These are phyloP conservation scores for Aureobasidium sp. DNA, from an alignment of 2,329 filamentous ascomycete species.

Conservation along the genomic window DNA sequence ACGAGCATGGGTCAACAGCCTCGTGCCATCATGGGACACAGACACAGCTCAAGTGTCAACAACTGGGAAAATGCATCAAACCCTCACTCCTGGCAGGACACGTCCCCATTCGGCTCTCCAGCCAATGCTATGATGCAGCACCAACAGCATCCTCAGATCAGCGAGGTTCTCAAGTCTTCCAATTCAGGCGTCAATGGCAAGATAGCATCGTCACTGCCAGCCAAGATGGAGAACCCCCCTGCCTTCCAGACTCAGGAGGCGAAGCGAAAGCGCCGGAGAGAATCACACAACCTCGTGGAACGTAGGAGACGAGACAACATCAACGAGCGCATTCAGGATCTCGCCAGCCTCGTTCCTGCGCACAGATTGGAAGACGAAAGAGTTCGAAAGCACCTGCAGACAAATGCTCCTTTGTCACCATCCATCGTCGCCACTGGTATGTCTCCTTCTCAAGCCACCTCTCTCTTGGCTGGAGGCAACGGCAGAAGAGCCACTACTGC, in stretches of 20 bases:
- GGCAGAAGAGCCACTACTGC: slow-evolving; percentile 64
- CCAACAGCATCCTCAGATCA: slow-evolving; percentile 69
- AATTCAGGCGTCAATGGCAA: slow-evolving; percentile 48
- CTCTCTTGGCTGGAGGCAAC: slow-evolving; percentile 75
- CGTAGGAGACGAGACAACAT: slow-evolving; percentile 93
- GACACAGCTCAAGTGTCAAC: slow-evolving; percentile 70
- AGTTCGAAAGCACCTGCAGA: slow-evolving; percentile 88
- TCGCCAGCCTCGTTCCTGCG: slow-evolving; percentile 84
- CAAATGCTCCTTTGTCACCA: slow-evolving; percentile 82
- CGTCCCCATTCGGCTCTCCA: slow-evolving; percentile 84
- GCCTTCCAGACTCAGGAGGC: slow-evolving; percentile 76
- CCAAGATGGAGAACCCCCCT: slow-evolving; percentile 47
- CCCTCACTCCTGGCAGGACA: slow-evolving; percentile 69
- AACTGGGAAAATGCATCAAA: slow-evolving; percentile 81
- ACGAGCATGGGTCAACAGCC: slow-evolving; percentile 30
- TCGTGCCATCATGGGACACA: slow-evolving; percentile 23
- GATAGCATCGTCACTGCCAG: slow-evolving; percentile 61
- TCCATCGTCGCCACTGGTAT: slow-evolving; percentile 64
- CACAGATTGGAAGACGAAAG: slow-evolving; percentile 96
- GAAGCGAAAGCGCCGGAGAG: slow-evolving; percentile 81
- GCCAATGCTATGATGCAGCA: slow-evolving; percentile 55
- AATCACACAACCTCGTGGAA: slow-evolving; percentile 95
- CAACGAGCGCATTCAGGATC: slow-evolving; percentile 95
- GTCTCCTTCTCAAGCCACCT: slow-evolving; percentile 71
- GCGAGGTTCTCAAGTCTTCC: slow-evolving; percentile 75